Evolutionary conservation across 139 green algal genomes (phyloP).

Genomic region (Trebouxia sp.): DNA sequence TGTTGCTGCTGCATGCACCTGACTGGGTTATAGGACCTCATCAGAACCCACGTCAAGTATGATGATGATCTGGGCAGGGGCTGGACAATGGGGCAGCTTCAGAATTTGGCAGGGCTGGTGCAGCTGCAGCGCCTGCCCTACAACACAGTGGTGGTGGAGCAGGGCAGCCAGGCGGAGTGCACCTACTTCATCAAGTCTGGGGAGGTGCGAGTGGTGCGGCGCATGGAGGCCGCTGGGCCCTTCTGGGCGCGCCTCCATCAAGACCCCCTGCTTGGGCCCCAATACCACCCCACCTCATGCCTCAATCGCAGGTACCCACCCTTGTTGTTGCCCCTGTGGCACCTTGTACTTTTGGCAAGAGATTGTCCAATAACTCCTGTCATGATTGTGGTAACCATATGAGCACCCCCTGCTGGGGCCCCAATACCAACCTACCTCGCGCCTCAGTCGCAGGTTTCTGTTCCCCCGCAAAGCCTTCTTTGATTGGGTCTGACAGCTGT

Average conservation of each 20-base stretch:
- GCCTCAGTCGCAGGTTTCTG: background rate
- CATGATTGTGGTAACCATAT: too few species aligned
- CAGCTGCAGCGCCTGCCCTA: constrained; percentile 32
- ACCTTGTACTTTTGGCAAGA: too few species aligned
- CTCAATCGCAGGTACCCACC: background rate
- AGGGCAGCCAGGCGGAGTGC: constrained; percentile 31
- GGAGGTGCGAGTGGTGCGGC: constrained; percentile 35
- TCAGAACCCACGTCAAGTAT: too few species aligned
- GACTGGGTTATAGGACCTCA: too few species aligned
- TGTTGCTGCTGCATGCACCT: too few species aligned
- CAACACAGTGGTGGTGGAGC: constrained; percentile 42
- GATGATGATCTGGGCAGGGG: background rate
- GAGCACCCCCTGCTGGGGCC: constrained; percentile 30
- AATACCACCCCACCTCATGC: constrained; percentile 10
- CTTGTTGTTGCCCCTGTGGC: too few species aligned
- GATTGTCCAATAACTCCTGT: too few species aligned
- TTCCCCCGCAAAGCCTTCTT: too few species aligned
- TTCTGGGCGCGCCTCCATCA: background rate
- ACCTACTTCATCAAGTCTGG: constrained; percentile 42
- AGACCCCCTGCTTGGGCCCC: constrained; percentile 28
- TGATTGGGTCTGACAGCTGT: too few species aligned
- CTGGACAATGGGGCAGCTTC: constrained; percentile 33
- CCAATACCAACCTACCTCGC: constrained; percentile 12
- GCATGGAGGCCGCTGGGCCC: constrained; percentile 25
- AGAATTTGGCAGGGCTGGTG: constrained; percentile 36